Conservation (phyloP, 2,329 filamentous ascomycete species). For the Talaromyces sp. region DNA sequence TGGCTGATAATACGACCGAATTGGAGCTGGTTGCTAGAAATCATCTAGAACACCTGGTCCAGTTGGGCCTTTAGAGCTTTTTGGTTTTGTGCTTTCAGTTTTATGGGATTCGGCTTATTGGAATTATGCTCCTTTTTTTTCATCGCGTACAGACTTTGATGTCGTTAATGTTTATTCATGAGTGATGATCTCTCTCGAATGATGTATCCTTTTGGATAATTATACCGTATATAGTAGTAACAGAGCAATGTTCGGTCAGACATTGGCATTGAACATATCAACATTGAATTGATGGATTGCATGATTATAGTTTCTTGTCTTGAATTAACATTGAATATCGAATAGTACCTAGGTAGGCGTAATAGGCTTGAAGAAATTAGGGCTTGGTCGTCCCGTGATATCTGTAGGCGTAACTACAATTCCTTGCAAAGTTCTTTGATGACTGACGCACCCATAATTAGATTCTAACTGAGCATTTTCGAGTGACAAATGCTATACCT, state of each 20-base stretch:
- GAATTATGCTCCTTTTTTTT: not conserved
- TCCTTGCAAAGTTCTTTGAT: too few relatives aligned
- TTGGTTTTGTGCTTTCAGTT: not conserved
- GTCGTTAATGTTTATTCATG: conserved; percentile 1
- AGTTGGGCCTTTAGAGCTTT: not conserved
- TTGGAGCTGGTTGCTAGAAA: conserved; percentile 4
- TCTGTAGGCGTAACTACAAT: not conserved
- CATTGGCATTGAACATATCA: not conserved
- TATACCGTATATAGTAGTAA: not conserved
- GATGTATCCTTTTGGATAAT: not conserved
- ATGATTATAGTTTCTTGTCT: too few relatives aligned
- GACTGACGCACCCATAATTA: too few relatives aligned
- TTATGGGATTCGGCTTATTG: not conserved
- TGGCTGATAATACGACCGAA: conserved; percentile 3
- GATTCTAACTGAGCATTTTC: too few relatives aligned
- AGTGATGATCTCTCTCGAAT: not conserved
- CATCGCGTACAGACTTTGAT: not conserved
- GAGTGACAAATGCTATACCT: too few relatives aligned
- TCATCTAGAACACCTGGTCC: conserved; percentile 3
- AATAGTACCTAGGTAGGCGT: too few relatives aligned
- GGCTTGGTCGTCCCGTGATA: not conserved
- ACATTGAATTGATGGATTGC: not conserved
- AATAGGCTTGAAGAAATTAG: not conserved
- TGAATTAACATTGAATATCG: too few relatives aligned
- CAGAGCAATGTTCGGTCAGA: not conserved